Base-by-base conservation (phyloP, 768 basidiomycete species). In the Trichaptum fuscoviolaceum region DNA sequence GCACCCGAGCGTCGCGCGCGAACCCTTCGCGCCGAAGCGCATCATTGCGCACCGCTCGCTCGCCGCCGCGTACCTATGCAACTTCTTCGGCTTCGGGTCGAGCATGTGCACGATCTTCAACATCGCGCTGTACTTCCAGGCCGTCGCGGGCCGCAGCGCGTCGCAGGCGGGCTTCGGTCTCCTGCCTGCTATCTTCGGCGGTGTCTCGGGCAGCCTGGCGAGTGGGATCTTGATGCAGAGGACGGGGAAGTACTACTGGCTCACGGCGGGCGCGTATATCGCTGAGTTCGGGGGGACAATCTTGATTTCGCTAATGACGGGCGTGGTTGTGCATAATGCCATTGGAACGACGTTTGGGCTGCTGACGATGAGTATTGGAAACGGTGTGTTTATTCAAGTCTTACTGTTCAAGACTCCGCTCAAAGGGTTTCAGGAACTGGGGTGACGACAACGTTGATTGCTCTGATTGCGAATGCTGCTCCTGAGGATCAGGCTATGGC, bases 381-480 rank as follows among this genome's bases (percentile, higher is more conserved):
- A 80, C 63, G 80, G 83, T 68, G 25, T 24, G 52, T 62, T 1
- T 20, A 36, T 23, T 42, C 3, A 35, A 26, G 8, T 24, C 57
- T 63, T 17, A 35, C 60, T 17, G 17, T 15, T 63, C 26, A 62
- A 36, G 4, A 30, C 30, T 30, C 8, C 30, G 60, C 30, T 27
- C 35, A 35, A n/a, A 57, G 18, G 66, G 15, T 1, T 66, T 2
- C 20, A 85, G 86, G 85, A 12, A 74, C 77, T 36, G 83, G 82
- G 0, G 75, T 86, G 12, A 87, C 86, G 0, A 87, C 84, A 0
- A 85, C 83, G 35, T 75, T 89, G 34, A 81, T 88, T 24, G 82
- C 86, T 0, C 74, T 88, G 58, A 87, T 88, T 42, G 84, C 87
- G 2, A 88, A 88, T 72, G 86, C 86, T 1, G 85, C 87, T 0